Base-by-base conservation (phyloP, 345 rosid species). In the Euclidium syriacum region DNA sequence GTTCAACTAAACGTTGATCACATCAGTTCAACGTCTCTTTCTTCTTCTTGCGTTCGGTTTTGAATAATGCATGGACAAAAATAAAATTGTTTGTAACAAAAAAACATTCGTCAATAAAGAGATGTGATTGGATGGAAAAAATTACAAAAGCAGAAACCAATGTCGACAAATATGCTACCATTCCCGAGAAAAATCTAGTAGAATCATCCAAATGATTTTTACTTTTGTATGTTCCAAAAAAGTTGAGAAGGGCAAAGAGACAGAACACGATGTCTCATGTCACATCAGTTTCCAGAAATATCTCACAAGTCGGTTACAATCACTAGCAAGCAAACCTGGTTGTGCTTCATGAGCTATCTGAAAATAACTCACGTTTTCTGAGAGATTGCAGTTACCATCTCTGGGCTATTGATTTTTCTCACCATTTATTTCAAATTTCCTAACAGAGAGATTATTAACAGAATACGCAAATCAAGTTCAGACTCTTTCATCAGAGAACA, bases 21-120 rank as follows among this genome's bases (percentile, higher is more conserved):
- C 72, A 38, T 77, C n/a, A 75, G 52, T 69, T 77, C 39, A 73
- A 77, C 53, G 76, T 66, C 47, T 81, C 81, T 61, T 61, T 74
- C 76, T 72, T 74, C 76, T 63, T 76, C n/a, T n/a, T 76, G 0
- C 73, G 70, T 60, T 72, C 63, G 0, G 82, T 77, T 67, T 70
- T 78, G 78, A 80, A 30, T 19, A 83, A 83, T 76, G 41, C 73
- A 81, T 79, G 62, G 40, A 14, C 8, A 20, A n/a, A 18, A 20
- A n/a, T n/a, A 11, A 10, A 27, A 17, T 11, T 29, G 40, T 58
- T 9, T 41, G 52, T 43, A 19, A 20, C 23, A 49, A 58, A 20
- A 32, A 49, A 58, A 38, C 59, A 41, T 58, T 68, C 46, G 46
- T 50, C 15, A 20, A 58, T 7, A 29, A 65, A 43, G 10, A 32